A percentile compares a stretch with the other conserved stretches of the same genome.
Evolutionary conservation across 2,329 filamentous ascomycete species (phyloP).

Genomic region (Aspergillus viridinutans): DNA sequence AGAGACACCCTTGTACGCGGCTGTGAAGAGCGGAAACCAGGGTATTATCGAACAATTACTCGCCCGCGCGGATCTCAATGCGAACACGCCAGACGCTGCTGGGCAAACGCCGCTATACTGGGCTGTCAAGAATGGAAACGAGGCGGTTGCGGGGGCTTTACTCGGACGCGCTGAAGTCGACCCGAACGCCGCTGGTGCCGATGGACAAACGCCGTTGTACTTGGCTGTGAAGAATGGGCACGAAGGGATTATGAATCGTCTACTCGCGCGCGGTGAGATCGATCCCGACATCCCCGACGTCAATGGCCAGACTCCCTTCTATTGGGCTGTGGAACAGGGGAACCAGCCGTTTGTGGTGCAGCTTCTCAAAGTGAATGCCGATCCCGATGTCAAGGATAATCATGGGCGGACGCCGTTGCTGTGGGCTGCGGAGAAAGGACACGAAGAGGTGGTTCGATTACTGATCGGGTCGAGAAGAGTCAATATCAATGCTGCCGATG

Average conservation of each 20-base stretch:
- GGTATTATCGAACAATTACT: constrained; percentile 14
- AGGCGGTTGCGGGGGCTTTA: constrained; percentile 18
- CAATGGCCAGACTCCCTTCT: constrained; percentile 2
- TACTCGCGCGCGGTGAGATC: constrained; percentile 6
- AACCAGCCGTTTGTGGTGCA: constrained; percentile 3
- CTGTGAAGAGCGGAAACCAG: constrained; percentile 6
- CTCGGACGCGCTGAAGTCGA: constrained; percentile 12
- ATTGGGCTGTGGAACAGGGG: constrained; percentile 3
- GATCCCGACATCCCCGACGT: constrained; percentile 5
- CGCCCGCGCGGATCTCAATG: constrained; percentile 11
- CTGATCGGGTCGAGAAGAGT: constrained; percentile 20
- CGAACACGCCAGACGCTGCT: constrained; percentile 5
- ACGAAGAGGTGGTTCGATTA: constrained; percentile 20
- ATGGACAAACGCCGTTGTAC: constrained; percentile 10
- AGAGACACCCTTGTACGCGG: constrained; percentile 14
- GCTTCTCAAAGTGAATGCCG: constrained; percentile 8
- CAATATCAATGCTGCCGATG: constrained; percentile 17
- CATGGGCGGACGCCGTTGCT: constrained; percentile 14
- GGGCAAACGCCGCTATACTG: constrained; percentile 12
- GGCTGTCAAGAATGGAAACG: constrained; percentile 17
- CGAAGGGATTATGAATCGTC: constrained; percentile 15
- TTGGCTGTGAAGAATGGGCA: constrained; percentile 16
- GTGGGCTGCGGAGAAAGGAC: constrained; percentile 17
- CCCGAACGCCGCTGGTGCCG: constrained; percentile 6
- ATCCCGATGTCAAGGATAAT: constrained; percentile 9